These are phyloP conservation scores for Silene vulgaris DNA, from an alignment of 179 eudicot genomes.

Conservation along the genomic window DNA sequence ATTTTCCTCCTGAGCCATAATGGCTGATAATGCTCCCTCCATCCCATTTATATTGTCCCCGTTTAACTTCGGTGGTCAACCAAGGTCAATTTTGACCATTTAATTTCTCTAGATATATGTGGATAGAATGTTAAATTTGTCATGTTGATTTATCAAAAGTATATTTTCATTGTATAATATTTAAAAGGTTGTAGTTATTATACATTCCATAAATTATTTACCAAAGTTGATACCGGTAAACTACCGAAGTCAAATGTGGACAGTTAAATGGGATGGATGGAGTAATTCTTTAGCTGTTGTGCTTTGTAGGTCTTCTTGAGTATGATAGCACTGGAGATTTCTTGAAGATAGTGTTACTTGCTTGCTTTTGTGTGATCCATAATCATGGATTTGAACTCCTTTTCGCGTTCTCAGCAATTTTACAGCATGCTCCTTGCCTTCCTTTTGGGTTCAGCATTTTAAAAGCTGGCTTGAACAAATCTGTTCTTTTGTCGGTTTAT, in stretches of 20 bases:
- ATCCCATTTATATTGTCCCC: background rate
- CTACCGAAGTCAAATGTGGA: background rate
- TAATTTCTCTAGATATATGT: background rate
- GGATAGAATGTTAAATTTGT: background rate
- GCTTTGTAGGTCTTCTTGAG: conserved; percentile 64
- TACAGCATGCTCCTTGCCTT: conserved; percentile 86
- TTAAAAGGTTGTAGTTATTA: too few species aligned
- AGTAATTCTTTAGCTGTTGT: background rate
- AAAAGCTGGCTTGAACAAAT: conserved; percentile 92
- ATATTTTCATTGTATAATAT: background rate
- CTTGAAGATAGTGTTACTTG: conserved; percentile 79
- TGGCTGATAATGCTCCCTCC: background rate
- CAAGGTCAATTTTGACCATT: background rate
- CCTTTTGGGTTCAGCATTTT: conserved; percentile 93
- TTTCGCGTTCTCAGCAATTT: conserved; percentile 86
- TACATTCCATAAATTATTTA: background rate
- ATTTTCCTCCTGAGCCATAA: background rate
- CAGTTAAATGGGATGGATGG: background rate
- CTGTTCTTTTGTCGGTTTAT: conserved; percentile 89
- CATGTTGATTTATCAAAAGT: background rate
- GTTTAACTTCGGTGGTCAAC: background rate
- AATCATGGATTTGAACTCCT: conserved; percentile 85
- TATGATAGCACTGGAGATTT: conserved; percentile 69
- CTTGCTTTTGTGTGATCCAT: conserved; percentile 86
- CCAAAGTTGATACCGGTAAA: background rate